Evolutionary conservation across 2,329 filamentous ascomycete species (phyloP), one percentile per base, ranked within the genome.

Genomic region (Fusarium stilboides): DNA sequence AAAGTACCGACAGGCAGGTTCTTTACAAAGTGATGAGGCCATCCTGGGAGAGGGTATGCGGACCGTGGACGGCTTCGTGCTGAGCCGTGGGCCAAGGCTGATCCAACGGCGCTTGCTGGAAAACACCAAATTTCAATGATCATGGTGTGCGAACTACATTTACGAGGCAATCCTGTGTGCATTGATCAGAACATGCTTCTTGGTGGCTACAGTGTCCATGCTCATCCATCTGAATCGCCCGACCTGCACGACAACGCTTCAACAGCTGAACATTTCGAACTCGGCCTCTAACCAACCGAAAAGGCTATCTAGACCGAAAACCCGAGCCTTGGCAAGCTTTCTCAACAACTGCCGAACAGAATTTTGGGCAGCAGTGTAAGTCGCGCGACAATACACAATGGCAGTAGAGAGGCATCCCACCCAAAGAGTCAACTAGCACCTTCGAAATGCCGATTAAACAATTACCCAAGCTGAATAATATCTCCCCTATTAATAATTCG

Each of bases 171-270:
- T 63, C 43, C 28, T 50, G 15, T 15, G 8, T 8, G 40, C 42
- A 42, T 36, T n/a, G 42, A 45, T 17, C 33, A 31, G 17, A 34
- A 40, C 12, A 28, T 17, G 2, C n/a, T 14, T 22, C 17, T 4
- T 79, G 42, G 82, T 7, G 76, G 78, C 19, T 83, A 82, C 6
- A 8, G 81, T 31, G 10, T 13, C 83, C 3, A 83, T 85, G 45
- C 66, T 85, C 14, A 68, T 85, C 8, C 74, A 85, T 4, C 83
- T 0, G 67, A 78, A 2, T 85, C 84, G 83, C 72, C 79, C 3
- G 83, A 85, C 52, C 77, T 80, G 1, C 82, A 82, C 61, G 80
- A 83, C 50, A 83, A 78, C 57, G 81, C 83, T 10, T 72, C 73
- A n/a, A 76, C 78, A 5, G 79, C 78, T 2, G 80, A 85, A 67